These are phyloP conservation scores for Fraxinus latifolia DNA, from an alignment of 305 asterid species.

Conservation along the genomic window DNA sequence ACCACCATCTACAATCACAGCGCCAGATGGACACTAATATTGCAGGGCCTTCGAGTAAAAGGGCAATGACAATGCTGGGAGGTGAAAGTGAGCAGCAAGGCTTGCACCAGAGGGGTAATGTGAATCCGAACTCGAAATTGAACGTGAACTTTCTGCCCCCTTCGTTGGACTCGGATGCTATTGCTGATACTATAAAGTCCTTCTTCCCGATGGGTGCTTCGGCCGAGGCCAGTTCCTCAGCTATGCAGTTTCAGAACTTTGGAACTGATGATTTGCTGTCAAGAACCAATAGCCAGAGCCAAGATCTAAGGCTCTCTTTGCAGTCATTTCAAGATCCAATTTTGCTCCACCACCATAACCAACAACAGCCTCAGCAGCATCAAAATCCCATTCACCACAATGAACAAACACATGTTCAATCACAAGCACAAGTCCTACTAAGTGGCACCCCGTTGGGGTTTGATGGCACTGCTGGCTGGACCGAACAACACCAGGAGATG, in stretches of 20 bases:
- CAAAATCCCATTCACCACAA: slow-evolving; percentile 27
- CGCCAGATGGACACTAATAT: slow-evolving; percentile 18
- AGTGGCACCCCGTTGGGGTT: slow-evolving; percentile 55
- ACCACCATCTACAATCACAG: slow-evolving; percentile 21
- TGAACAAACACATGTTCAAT: slow-evolving; percentile 26
- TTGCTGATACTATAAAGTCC: slow-evolving; percentile 78
- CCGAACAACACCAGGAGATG: slow-evolving; percentile 51
- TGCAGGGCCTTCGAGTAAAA: slow-evolving; percentile 36
- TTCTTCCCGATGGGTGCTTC: slow-evolving; percentile 78
- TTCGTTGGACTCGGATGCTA: slow-evolving; percentile 65
- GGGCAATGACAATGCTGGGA: slow-evolving; percentile 28
- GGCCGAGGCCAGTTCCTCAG: slow-evolving; percentile 52
- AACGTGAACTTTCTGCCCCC: slow-evolving; percentile 68
- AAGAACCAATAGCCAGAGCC: slow-evolving; percentile 45
- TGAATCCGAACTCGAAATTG: slow-evolving; percentile 14
- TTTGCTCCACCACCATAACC: slow-evolving; percentile 44
- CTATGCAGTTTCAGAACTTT: slow-evolving; percentile 65
- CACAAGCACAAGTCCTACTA: slow-evolving; percentile 29
- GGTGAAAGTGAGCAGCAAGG: slow-evolving; percentile 20
- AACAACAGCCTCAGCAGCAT: slow-evolving; percentile 36
- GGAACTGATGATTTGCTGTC: slow-evolving; percentile 45
- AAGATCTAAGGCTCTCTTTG: slow-evolving; percentile 5
- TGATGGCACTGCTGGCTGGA: slow-evolving; percentile 53
- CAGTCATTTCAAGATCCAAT: slow-evolving; percentile 57
- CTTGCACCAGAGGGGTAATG: slow-evolving; percentile 15